Evolutionary conservation across 164 flowering plant species (phyloP).

Genomic region (Warburgia ugandensis): DNA sequence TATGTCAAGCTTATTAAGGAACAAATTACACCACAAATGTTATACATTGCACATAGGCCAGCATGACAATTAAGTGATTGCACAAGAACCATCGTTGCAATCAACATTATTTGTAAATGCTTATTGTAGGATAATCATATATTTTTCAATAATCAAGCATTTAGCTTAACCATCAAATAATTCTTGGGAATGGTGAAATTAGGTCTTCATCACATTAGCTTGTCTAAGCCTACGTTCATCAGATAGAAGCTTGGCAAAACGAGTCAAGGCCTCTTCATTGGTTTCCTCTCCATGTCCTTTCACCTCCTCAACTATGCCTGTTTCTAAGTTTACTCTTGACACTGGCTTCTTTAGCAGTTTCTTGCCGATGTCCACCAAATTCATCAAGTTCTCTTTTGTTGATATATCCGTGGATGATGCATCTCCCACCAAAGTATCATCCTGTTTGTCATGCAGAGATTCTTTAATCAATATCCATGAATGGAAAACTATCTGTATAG

Average conservation of each 20-base stretch:
- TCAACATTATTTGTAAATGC: too few relatives aligned
- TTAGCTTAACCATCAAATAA: neutral
- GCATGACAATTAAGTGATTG: too few relatives aligned
- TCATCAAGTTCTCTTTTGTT: slow-evolving; percentile 29
- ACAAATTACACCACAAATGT: too few relatives aligned
- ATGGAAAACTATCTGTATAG: neutral
- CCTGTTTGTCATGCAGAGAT: slow-evolving; percentile 22
- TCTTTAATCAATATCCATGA: neutral
- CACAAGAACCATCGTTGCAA: too few relatives aligned
- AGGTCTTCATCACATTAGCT: neutral
- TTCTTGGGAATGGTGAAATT: neutral
- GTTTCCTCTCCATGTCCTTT: slow-evolving; percentile 33
- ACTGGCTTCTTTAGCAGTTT: slow-evolving; percentile 34
- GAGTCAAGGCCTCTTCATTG: slow-evolving; percentile 42
- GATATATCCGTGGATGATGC: slow-evolving; percentile 34
- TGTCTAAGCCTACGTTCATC: slow-evolving; percentile 20
- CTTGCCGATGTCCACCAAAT: slow-evolving; percentile 32
- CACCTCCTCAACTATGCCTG: slow-evolving; percentile 26
- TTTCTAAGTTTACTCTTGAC: slow-evolving; percentile 38
- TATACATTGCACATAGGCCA: too few relatives aligned
- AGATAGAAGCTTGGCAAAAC: slow-evolving; percentile 38
- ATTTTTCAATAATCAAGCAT: too few relatives aligned
- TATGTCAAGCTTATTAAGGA: too few relatives aligned
- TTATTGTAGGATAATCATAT: too few relatives aligned
- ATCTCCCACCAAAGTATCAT: slow-evolving; percentile 34